Evolutionary conservation across 202 grass and related monocot species (phyloP), one percentile per base, ranked within the genome.

Genomic region (Schoenoplectus tabernaemontani): DNA sequence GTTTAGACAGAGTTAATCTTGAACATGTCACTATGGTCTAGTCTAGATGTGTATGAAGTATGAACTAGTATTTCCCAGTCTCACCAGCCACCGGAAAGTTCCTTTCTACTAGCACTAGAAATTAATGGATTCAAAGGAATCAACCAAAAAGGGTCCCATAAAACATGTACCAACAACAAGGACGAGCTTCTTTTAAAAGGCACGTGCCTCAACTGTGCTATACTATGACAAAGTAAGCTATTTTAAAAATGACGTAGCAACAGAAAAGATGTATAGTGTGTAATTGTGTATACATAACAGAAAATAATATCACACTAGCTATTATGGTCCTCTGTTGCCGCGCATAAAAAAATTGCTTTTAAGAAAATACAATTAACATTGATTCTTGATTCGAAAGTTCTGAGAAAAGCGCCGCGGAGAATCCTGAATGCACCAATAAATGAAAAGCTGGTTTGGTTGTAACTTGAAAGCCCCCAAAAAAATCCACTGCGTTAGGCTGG

Each of bases 401-500:
- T 4, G 24, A 32, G 10, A 61, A 11, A 42, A 67, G 7, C 8
- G 37, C 36, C 34, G n/a, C 12, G 42, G 17, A 67, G 19, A 20
- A 68, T 68, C 64, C 37, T 9, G 3, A 4, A 12, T 23, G 23
- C 12, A 4, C 36, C 5, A 71, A 24, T 26, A 50, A 72, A 46
- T 72, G 43, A 51, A 33, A 51, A 50, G 23, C 11, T 9, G 43
- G 24, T 28, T 16, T 72, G 7, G 44, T 72, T 72, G 64, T 16
- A 63, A 79, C 20, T 47, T 79, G 36, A 79, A 78, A 78, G 17
- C 11, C 37, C 56, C 36, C 36, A 37, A 64, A 44, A 47, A 63
- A 47, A 79, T 22, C 51, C 58, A 79, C 19, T 79, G 28, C 38
- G 19, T 47, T 79, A 63, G 77, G 77, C 77, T 64, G 77, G 77